Conservation (phyloP, 2,329 filamentous ascomycete species). For the Arthrobotrys megalospora region DNA sequence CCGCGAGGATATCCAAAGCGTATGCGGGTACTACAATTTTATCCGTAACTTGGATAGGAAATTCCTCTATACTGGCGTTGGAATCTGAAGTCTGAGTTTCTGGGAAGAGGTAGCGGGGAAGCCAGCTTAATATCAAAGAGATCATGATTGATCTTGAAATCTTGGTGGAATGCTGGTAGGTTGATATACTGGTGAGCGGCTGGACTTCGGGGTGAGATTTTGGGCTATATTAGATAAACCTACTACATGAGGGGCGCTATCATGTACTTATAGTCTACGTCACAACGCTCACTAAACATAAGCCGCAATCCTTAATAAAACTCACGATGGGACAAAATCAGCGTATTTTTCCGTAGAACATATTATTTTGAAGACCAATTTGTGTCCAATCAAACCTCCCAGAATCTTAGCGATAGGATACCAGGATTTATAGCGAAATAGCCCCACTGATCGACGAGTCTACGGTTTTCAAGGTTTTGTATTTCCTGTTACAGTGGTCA, state of each 20-base stretch:
- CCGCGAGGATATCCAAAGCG: conserved; percentile 20
- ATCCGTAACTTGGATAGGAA: conserved; percentile 2
- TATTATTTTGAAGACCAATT: not conserved
- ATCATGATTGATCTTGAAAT: conserved; percentile 15
- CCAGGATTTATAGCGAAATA: conserved; percentile 3
- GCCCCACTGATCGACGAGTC: conserved; percentile 19
- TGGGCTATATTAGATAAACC: not conserved
- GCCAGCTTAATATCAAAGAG: conserved; percentile 21
- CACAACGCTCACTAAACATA: too few species aligned
- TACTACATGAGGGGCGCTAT: not conserved
- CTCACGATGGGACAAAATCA: too few species aligned
- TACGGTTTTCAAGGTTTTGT: not conserved
- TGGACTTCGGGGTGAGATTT: not conserved
- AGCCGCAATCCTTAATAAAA: too few species aligned
- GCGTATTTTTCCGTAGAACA: too few species aligned
- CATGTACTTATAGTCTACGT: not conserved
- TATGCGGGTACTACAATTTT: conserved; percentile 27
- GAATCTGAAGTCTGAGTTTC: not conserved
- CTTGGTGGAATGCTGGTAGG: not conserved
- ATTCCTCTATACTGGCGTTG: conserved; percentile 21
- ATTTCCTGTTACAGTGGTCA: conserved; percentile 5
- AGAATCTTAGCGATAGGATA: not conserved
- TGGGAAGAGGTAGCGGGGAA: conserved; percentile 35
- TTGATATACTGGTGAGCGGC: not conserved
- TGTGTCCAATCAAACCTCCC: not conserved